A percentile compares a stretch with the other conserved stretches of the same genome.
Conservation (phyloP, 306 rosid genomes). For the Pachyrhizus erosus region DNA sequence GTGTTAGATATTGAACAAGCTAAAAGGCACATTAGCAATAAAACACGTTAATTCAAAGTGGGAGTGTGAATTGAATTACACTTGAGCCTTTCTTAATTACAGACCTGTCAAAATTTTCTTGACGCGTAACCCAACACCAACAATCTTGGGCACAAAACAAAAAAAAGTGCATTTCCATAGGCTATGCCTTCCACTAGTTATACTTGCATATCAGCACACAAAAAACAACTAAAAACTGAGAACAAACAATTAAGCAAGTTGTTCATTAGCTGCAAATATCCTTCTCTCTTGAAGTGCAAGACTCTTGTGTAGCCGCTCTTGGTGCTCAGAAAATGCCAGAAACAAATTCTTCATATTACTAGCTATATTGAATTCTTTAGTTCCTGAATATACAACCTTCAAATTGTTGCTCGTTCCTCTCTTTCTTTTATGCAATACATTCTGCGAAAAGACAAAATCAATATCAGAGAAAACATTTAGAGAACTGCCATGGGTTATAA, state of each 20-base stretch:
- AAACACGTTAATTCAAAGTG: too few species aligned
- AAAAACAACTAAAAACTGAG: neutral
- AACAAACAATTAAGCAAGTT: neutral
- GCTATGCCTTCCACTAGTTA: neutral
- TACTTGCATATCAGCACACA: neutral
- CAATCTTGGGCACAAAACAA: neutral
- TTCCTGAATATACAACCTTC: constrained; percentile 60
- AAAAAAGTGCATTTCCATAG: neutral
- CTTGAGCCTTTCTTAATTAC: too few species aligned
- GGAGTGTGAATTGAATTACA: too few species aligned
- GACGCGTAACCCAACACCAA: neutral
- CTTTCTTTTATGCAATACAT: neutral
- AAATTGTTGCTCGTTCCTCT: constrained; percentile 37
- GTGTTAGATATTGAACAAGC: too few species aligned
- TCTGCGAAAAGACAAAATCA: constrained; percentile 48
- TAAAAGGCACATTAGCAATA: too few species aligned
- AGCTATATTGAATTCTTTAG: constrained; percentile 55
- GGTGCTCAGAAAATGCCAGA: constrained; percentile 59
- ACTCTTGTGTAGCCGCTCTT: constrained; percentile 48
- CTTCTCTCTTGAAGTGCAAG: constrained; percentile 58
- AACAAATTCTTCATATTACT: constrained; percentile 48
- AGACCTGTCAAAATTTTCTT: too few species aligned
- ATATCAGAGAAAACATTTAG: constrained; percentile 14
- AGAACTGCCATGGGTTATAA: neutral
- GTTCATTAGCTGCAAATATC: constrained; percentile 31